These are phyloP conservation scores for Datisca glomerata DNA, from an alignment of 306 rosid genomes.

Conservation along the genomic window DNA sequence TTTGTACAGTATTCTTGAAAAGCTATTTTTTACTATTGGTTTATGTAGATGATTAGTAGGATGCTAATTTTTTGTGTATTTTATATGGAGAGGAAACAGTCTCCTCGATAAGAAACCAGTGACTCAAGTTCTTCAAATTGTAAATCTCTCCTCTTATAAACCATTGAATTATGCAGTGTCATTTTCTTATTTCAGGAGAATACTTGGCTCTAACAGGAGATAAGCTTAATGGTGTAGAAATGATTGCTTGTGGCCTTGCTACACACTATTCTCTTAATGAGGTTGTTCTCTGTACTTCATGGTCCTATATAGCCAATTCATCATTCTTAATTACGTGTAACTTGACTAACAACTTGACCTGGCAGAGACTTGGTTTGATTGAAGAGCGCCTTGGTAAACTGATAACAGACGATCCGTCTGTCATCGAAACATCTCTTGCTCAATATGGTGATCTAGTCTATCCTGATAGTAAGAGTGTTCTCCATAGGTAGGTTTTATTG, in stretches of 20 bases:
- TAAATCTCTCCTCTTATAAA: conserved; percentile 4
- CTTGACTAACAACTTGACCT: conserved; percentile 19
- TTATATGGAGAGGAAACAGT: no score
- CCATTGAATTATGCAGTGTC: neutral
- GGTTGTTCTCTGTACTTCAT: conserved; percentile 30
- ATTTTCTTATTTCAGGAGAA: conserved; percentile 51
- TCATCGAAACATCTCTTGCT: conserved; percentile 69
- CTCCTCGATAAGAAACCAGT: no score
- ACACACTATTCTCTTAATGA: conserved; percentile 66
- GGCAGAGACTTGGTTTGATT: conserved; percentile 57
- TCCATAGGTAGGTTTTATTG: conserved; percentile 39
- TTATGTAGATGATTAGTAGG: no score
- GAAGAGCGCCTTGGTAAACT: conserved; percentile 86
- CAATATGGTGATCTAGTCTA: conserved; percentile 86
- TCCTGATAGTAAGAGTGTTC: conserved; percentile 56
- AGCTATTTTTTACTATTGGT: no score
- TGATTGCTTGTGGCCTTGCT: conserved; percentile 92
- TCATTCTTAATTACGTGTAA: conserved; percentile 12
- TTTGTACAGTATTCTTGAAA: neutral
- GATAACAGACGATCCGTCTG: conserved; percentile 64
- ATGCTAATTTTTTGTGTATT: no score
- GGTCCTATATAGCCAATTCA: conserved; percentile 7
- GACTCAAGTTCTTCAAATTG: no score
- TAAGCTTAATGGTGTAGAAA: conserved; percentile 91
- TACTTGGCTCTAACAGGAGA: conserved; percentile 94